These are phyloP conservation scores for Suhomyces atakaporum DNA, from an alignment of 1,139 yeast genomes.

Conservation along the genomic window DNA sequence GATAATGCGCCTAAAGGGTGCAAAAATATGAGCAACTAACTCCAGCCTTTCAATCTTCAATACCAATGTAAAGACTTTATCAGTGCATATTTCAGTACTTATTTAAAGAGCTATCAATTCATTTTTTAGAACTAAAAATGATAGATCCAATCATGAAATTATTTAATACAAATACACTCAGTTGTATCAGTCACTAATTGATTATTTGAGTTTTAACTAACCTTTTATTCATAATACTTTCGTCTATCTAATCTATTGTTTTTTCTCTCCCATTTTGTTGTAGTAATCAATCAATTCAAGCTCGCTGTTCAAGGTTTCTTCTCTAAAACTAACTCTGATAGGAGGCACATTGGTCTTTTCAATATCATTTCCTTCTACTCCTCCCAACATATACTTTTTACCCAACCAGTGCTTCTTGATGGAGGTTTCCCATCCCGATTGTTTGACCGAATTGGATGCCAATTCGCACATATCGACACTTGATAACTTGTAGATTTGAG, in stretches of 20 bases:
- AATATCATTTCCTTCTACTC: slow-evolving; percentile 79
- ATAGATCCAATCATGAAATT: too few species aligned
- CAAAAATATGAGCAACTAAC: neutral
- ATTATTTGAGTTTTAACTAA: too few species aligned
- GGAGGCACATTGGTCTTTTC: slow-evolving; percentile 95
- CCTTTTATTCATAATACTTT: too few species aligned
- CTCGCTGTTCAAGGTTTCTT: slow-evolving; percentile 79
- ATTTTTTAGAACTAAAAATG: too few species aligned
- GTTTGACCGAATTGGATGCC: slow-evolving; percentile 77
- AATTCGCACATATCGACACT: slow-evolving; percentile 98
- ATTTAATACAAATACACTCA: too few species aligned
- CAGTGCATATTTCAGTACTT: too few species aligned
- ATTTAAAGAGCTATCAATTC: too few species aligned
- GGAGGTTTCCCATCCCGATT: slow-evolving; percentile 87
- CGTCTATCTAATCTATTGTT: neutral
- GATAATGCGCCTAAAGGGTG: slow-evolving; percentile 1
- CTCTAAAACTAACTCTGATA: slow-evolving; percentile 77
- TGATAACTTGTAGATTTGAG: slow-evolving; percentile 90
- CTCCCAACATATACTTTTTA: slow-evolving; percentile 57
- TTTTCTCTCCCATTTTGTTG: slow-evolving; percentile 18
- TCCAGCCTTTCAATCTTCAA: neutral
- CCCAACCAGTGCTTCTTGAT: slow-evolving; percentile 95
- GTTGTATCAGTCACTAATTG: too few species aligned
- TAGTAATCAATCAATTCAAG: slow-evolving; percentile 69
- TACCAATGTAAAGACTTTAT: too few species aligned